A percentile compares a stretch with the other conserved stretches of the same genome.
Evolutionary conservation across 805 yeast species (phyloP).

Genomic region (Candida pseudofarinosa): DNA sequence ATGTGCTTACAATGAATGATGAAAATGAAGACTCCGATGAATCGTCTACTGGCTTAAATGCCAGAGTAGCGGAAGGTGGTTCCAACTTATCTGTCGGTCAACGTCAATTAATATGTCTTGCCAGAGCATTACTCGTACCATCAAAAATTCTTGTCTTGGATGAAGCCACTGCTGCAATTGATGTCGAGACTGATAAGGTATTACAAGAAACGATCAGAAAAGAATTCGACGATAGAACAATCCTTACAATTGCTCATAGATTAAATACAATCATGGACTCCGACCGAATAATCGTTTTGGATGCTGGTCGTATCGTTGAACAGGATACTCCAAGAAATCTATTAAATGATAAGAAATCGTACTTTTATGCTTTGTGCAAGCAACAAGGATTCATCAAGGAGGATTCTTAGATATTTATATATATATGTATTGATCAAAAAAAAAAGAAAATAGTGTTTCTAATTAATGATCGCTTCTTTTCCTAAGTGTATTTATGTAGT

Average conservation of each 20-base stretch:
- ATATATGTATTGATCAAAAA: conserved; percentile 1
- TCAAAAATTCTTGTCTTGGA: conserved; percentile 62
- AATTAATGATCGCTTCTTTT: conserved; percentile 60
- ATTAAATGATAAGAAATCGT: conserved; percentile 58
- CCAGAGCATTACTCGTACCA: conserved; percentile 67
- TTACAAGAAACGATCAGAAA: conserved; percentile 74
- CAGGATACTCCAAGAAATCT: conserved; percentile 69
- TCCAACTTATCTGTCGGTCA: conserved; percentile 50
- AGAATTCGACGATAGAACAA: conserved; percentile 73
- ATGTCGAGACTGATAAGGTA: conserved; percentile 75
- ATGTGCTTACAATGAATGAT: conserved; percentile 34
- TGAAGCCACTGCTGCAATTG: conserved; percentile 89
- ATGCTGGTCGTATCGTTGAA: conserved; percentile 70
- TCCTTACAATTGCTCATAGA: conserved; percentile 82
- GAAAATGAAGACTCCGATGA: conserved; percentile 24
- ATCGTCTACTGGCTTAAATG: conserved; percentile 28
- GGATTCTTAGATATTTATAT: neutral
- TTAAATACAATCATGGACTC: conserved; percentile 79
- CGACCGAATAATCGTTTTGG: conserved; percentile 72
- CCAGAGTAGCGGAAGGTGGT: conserved; percentile 41
- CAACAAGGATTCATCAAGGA: conserved; percentile 54
- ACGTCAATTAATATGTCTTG: conserved; percentile 65
- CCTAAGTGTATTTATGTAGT: conserved; percentile 46
- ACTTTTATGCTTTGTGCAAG: conserved; percentile 76
- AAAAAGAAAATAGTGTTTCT: neutral